A percentile compares a stretch with the other conserved stretches of the same genome.
These are phyloP conservation scores for Tylopilus vinaceipallidus DNA, from an alignment of 768 basidiomycete genomes.

Conservation along the genomic window DNA sequence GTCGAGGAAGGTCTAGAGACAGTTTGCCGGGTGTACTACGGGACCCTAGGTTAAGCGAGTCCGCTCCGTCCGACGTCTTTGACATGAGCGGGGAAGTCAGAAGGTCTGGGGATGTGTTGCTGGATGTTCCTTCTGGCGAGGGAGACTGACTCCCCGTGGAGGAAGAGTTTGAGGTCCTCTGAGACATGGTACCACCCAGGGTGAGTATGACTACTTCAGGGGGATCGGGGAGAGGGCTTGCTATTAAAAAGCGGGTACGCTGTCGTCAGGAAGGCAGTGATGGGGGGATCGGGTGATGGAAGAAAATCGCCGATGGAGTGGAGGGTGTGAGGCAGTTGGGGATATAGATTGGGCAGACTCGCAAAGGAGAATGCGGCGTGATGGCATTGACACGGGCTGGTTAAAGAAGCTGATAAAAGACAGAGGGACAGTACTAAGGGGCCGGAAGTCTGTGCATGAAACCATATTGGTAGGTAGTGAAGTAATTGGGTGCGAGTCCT, in stretches of 20 bases:
- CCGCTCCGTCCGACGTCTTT: conserved; percentile 34
- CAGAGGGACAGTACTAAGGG: conserved; percentile 26
- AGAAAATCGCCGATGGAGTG: conserved; percentile 29
- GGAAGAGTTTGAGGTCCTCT: conserved; percentile 47
- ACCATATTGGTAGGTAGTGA: conserved; percentile 30
- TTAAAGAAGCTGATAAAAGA: conserved; percentile 27
- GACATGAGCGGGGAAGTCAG: conserved; percentile 36
- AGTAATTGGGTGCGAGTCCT: conserved; percentile 31
- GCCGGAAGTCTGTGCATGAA: conserved; percentile 31
- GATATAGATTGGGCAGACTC: conserved; percentile 28
- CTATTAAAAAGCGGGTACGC: conserved; percentile 26
- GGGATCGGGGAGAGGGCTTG: conserved; percentile 23
- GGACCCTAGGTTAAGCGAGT: conserved; percentile 18
- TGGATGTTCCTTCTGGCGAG: conserved; percentile 41
- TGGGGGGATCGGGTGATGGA: conserved; percentile 28
- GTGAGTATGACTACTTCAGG: conserved; percentile 21
- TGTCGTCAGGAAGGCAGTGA: conserved; percentile 23
- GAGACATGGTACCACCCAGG: conserved; percentile 41
- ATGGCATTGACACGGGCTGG: conserved; percentile 29
- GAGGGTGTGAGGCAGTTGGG: conserved; percentile 23
- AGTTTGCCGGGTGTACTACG: conserved; percentile 47
- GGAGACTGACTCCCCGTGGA: conserved; percentile 52
- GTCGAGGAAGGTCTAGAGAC: conserved; percentile 50
- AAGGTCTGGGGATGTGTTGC: conserved; percentile 47
- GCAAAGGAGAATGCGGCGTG: conserved; percentile 30